These are phyloP conservation scores for Aspergillus oerlinghausenensis DNA, from an alignment of 2,329 filamentous ascomycete species.

Conservation along the genomic window DNA sequence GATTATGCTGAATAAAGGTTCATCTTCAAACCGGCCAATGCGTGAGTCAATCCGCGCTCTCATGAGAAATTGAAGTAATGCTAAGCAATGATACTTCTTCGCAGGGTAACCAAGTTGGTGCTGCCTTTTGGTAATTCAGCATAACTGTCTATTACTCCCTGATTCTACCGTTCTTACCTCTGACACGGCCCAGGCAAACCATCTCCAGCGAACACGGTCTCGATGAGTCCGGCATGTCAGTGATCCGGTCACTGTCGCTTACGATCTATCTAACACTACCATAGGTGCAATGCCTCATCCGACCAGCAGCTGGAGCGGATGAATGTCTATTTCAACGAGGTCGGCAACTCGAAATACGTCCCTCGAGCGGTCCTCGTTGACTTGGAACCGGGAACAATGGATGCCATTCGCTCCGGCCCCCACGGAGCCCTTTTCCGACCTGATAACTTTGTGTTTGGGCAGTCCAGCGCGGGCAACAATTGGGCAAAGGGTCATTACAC, in stretches of 20 bases:
- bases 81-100: not conserved
- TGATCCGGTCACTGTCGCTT: slow-evolving; percentile 25
- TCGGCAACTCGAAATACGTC: slow-evolving; percentile 96
- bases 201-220: slow-evolving; percentile 92
- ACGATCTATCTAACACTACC: not conserved
- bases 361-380: slow-evolving; percentile 98
- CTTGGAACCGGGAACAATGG: slow-evolving; percentile 99
- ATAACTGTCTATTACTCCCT: slow-evolving; percentile 1
- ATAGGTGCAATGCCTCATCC: slow-evolving; percentile 91
- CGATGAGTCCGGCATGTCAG: slow-evolving; percentile 92
- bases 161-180: not conserved
- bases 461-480: slow-evolving; percentile 99
- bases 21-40: not conserved
- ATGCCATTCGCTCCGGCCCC: slow-evolving; percentile 94
- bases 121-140: slow-evolving; percentile 82
- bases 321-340: slow-evolving; percentile 99
- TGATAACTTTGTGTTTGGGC: slow-evolving; percentile 99
- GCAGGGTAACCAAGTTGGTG: slow-evolving; percentile 99
- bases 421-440: slow-evolving; percentile 99
- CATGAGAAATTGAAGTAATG: not conserved
- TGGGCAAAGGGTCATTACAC: slow-evolving; percentile 99
- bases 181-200: slow-evolving; percentile 56
- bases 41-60: not conserved
- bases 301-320: slow-evolving; percentile 99
- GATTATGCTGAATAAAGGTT: not conserved